Evolutionary conservation across 1,284 basidiomycete genomes (phyloP).

Genomic region (Coriolopsis trogii): DNA sequence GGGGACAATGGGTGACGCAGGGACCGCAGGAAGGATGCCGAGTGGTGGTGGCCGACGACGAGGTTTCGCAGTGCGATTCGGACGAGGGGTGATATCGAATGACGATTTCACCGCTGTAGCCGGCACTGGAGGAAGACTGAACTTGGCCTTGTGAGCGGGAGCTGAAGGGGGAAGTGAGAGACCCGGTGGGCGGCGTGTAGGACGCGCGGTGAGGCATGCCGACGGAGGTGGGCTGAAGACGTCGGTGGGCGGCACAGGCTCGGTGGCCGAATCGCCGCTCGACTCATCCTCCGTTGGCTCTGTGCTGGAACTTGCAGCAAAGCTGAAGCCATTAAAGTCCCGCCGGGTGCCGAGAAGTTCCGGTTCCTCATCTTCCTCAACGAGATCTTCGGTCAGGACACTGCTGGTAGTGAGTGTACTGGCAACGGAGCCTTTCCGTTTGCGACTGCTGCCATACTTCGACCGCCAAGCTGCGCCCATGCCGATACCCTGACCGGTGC

Average conservation of each 20-base stretch:
- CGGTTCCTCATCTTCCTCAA: conserved; percentile 79
- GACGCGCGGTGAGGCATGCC: conserved; percentile 28
- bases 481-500: conserved; percentile 48
- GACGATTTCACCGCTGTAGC: conserved; percentile 47
- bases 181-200: conserved; percentile 31
- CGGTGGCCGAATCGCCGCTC: conserved; percentile 32
- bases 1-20: conserved; percentile 51
- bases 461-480: conserved; percentile 69
- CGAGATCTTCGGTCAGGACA: conserved; percentile 74
- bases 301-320: conserved; percentile 42
- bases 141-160: conserved; percentile 41
- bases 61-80: conserved; percentile 42
- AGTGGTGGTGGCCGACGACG: conserved; percentile 64
- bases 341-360: conserved; percentile 70
- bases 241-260: conserved; percentile 18
- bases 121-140: conserved; percentile 37
- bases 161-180: conserved; percentile 50
- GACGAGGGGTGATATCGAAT: conserved; percentile 47
- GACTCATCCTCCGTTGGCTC: conserved; percentile 44
- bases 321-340: conserved; percentile 56
- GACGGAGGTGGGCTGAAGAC: conserved; percentile 18
- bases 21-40: conserved; percentile 66
- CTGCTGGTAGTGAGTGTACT: conserved; percentile 69
- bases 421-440: conserved; percentile 71
- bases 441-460: conserved; percentile 57